Evolutionary conservation across 805 yeast species (phyloP).

Genomic region (Metschnikowia cerradonensis): DNA sequence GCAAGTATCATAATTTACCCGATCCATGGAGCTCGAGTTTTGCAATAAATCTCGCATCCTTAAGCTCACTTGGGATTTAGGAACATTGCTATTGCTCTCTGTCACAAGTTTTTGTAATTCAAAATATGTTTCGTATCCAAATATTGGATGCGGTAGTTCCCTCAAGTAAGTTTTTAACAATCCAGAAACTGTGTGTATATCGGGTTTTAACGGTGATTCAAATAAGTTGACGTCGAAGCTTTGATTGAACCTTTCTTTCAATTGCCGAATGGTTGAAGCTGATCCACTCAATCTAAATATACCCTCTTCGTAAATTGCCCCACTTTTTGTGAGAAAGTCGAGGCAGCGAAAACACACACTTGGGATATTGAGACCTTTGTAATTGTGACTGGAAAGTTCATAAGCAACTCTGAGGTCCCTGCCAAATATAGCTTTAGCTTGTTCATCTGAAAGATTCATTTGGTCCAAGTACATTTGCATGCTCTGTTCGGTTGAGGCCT

Average conservation of each 20-base stretch:
- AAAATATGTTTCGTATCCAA: slow-evolving; percentile 48
- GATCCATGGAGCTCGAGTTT: slow-evolving; percentile 41
- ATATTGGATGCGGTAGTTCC: slow-evolving; percentile 65
- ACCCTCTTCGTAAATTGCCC: slow-evolving; percentile 85
- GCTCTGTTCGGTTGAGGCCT: slow-evolving; percentile 1
- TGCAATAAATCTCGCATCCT: slow-evolving; percentile 32
- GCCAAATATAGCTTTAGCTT: slow-evolving; percentile 55
- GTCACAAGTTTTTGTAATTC: slow-evolving; percentile 21
- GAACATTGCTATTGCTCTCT: slow-evolving; percentile 10
- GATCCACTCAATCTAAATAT: slow-evolving; percentile 89
- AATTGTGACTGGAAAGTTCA: slow-evolving; percentile 46
- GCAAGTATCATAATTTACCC: slow-evolving; percentile 55
- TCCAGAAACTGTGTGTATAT: slow-evolving; percentile 85
- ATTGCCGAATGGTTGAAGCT: slow-evolving; percentile 63
- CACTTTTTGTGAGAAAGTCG: slow-evolving; percentile 57
- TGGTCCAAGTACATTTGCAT: slow-evolving; percentile 30
- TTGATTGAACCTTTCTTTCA: slow-evolving; percentile 66
- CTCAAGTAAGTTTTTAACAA: slow-evolving; percentile 77
- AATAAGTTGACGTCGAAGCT: slow-evolving; percentile 67
- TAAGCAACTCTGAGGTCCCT: slow-evolving; percentile 52
- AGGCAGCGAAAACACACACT: slow-evolving; percentile 74
- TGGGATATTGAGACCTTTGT: slow-evolving; percentile 54
- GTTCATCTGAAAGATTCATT: slow-evolving; percentile 32
- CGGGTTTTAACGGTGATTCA: slow-evolving; percentile 45
- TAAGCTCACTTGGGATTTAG: slow-evolving; percentile 24